Conservation (phyloP, 2,329 filamentous ascomycete species). For the Fusarium duplospermum region DNA sequence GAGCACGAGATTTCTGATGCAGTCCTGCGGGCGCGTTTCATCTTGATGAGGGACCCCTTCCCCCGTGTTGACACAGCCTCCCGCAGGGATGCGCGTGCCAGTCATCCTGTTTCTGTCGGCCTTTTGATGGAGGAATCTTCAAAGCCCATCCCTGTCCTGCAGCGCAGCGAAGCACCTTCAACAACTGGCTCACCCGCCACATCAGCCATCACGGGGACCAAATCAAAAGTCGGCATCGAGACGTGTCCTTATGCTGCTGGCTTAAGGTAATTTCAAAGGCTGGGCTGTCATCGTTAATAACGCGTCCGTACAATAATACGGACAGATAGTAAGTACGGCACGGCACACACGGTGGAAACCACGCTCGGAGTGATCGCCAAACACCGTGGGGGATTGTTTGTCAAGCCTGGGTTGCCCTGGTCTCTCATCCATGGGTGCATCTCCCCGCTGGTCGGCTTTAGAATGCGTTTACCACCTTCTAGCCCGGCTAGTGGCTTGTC, state of each 20-base stretch:
- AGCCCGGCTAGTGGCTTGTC: slow-evolving; percentile 33
- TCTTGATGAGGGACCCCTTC: slow-evolving; percentile 48
- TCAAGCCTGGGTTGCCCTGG: slow-evolving; percentile 21
- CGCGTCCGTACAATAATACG: background rate
- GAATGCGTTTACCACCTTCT: slow-evolving; percentile 31
- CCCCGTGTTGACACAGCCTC: slow-evolving; percentile 39
- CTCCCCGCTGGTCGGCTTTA: slow-evolving; percentile 30
- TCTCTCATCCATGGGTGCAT: slow-evolving; percentile 28
- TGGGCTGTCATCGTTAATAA: background rate
- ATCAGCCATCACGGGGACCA: slow-evolving; percentile 3
- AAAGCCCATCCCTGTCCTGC: slow-evolving; percentile 34
- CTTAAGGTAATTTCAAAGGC: slow-evolving; percentile 4
- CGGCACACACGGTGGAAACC: slow-evolving; percentile 9
- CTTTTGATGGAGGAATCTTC: slow-evolving; percentile 3
- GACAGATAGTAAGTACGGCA: background rate
- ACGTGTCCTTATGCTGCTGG: slow-evolving; percentile 17
- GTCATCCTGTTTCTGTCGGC: slow-evolving; percentile 27
- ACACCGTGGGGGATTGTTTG: slow-evolving; percentile 38
- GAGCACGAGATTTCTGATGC: slow-evolving; percentile 53
- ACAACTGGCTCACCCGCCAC: slow-evolving; percentile 29
- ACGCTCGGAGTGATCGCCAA: slow-evolving; percentile 24
- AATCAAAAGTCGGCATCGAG: slow-evolving; percentile 9
- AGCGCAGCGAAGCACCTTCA: slow-evolving; percentile 20
- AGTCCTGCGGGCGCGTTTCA: slow-evolving; percentile 65
- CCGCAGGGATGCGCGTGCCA: slow-evolving; percentile 39